These are phyloP conservation scores for Pisolithus marmoratus DNA, from an alignment of 768 basidiomycete genomes.

Conservation along the genomic window DNA sequence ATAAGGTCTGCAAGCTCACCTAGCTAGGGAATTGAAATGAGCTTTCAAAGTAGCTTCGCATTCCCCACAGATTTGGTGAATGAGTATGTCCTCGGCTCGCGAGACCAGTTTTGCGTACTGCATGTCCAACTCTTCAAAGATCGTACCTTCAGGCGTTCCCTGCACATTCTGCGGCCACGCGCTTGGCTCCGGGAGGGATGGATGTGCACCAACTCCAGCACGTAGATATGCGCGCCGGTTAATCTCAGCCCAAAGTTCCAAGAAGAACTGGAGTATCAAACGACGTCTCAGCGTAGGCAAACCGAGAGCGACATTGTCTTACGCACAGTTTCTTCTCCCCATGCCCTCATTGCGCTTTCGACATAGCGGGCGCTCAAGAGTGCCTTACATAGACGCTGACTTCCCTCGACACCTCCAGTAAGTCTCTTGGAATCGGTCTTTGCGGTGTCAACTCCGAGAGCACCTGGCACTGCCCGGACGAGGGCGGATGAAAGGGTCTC, in stretches of 20 bases:
- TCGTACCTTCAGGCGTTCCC: conserved; percentile 50
- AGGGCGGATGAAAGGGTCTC: conserved; percentile 86
- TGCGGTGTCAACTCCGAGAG: conserved; percentile 50
- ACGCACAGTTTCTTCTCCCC: conserved; percentile 88
- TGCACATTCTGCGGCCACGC: conserved; percentile 9
- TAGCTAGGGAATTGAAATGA: conserved; percentile 55
- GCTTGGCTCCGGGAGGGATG: conserved; percentile 45
- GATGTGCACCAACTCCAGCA: conserved; percentile 41
- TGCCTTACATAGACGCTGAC: conserved; percentile 81
- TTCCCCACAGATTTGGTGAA: conserved; percentile 77
- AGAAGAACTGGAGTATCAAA: conserved; percentile 63
- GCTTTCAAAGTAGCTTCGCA: conserved; percentile 69
- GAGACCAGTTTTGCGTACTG: conserved; percentile 54
- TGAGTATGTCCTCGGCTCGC: conserved; percentile 85
- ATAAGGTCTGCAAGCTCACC: conserved; percentile 27
- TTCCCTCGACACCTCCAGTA: conserved; percentile 80
- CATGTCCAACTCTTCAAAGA: conserved; percentile 74
- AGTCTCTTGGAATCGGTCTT: conserved; percentile 52
- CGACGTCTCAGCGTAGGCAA: not conserved
- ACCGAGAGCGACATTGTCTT: conserved; percentile 1
- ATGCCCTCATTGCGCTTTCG: conserved; percentile 59
- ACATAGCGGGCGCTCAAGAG: conserved; percentile 76
- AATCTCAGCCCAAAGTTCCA: conserved; percentile 85
- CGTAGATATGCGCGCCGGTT: conserved; percentile 54
- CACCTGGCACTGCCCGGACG: conserved; percentile 89